A percentile compares a stretch with the other conserved stretches of the same genome.
phyloP scores from a whole-genome alignment of 2,329 filamentous ascomycete species.

The Talaromyces sp. region DNA sequence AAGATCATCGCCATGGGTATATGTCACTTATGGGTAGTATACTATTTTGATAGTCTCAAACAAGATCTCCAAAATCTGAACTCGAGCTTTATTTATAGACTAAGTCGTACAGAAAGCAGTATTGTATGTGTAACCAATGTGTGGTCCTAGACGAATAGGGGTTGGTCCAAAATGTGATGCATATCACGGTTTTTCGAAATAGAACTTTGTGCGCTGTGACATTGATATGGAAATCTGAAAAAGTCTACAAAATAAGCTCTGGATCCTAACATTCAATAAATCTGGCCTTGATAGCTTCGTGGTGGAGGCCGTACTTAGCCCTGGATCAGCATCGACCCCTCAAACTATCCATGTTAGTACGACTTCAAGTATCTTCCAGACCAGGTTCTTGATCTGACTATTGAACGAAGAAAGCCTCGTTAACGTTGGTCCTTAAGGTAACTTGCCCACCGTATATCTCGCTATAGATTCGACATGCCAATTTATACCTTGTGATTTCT shows the following conservation, averaged over 20 bases:
- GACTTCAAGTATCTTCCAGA: background rate
- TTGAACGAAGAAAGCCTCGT: background rate
- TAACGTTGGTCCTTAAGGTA: background rate
- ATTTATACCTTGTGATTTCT: background rate
- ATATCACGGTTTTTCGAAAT: background rate
- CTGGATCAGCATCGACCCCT: background rate
- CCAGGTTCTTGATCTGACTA: background rate
- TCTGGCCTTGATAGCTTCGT: background rate
- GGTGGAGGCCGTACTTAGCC: background rate
- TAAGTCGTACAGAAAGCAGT: background rate
- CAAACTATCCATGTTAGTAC: background rate
- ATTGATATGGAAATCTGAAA: background rate
- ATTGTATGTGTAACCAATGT: background rate
- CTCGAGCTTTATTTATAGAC: background rate
- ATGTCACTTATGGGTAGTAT: background rate
- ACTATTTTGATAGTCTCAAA: background rate
- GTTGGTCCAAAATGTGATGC: background rate
- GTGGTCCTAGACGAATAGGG: background rate
- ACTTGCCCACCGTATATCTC: no score
- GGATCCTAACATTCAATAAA: background rate
- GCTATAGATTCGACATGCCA: background rate
- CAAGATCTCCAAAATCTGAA: background rate
- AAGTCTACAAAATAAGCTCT: background rate
- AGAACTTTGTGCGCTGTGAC: background rate
- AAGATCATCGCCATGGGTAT: background rate